Conservation (phyloP, 1,284 basidiomycete species). For the Melanopsichium pennsylvanicum region DNA sequence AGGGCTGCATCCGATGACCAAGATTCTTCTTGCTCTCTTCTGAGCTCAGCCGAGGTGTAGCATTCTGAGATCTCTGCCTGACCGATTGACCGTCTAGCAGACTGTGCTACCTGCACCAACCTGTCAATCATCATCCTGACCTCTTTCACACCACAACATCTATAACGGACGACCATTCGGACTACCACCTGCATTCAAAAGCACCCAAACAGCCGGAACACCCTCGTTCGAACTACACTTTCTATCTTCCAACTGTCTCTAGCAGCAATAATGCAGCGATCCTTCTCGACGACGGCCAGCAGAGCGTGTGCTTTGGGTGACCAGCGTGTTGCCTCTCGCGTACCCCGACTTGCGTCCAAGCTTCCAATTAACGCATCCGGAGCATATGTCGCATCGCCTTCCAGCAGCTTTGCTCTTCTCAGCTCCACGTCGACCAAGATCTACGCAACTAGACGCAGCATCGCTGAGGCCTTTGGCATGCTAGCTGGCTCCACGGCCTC, state of each 20-base stretch:
- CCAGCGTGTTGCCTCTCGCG: slow-evolving; percentile 31
- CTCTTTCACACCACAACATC: too few relatives aligned
- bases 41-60: too few relatives aligned
- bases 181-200: too few relatives aligned
- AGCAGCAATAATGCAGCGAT: slow-evolving; percentile 23
- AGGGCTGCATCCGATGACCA: slow-evolving; percentile 4
- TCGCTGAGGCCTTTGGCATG: slow-evolving; percentile 23
- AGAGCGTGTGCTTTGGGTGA: slow-evolving; percentile 25
- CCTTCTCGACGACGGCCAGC: slow-evolving; percentile 19
- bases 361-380: neutral
- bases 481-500: slow-evolving; percentile 31
- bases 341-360: slow-evolving; percentile 26
- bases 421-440: neutral
- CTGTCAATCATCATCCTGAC: too few relatives aligned
- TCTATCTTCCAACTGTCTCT: too few relatives aligned
- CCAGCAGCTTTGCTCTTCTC: neutral
- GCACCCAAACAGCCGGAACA: too few relatives aligned
- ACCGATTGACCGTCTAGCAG: too few relatives aligned
- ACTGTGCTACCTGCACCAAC: too few relatives aligned
- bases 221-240: too few relatives aligned
- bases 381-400: neutral
- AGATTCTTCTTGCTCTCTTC: too few relatives aligned
- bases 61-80: too few relatives aligned
- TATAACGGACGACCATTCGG: too few relatives aligned
- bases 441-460: slow-evolving; percentile 16